These are phyloP conservation scores for Lactarius hatsudake DNA, from an alignment of 768 basidiomycete species.

Conservation along the genomic window DNA sequence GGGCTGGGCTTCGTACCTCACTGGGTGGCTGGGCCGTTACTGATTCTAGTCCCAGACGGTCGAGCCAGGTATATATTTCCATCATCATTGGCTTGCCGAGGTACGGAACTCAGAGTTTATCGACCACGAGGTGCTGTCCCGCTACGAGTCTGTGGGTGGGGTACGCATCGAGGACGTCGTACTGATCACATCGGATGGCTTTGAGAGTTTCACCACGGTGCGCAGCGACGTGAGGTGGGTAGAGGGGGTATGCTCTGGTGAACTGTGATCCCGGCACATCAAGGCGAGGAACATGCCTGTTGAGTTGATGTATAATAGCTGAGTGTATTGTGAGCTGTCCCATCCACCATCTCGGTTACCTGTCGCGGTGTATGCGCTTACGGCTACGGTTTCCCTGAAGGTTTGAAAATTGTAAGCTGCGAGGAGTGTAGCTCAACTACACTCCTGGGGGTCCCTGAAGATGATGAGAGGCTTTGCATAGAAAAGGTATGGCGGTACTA, in stretches of 20 bases:
- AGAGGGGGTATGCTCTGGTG: slow-evolving; percentile 78
- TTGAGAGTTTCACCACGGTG: slow-evolving; percentile 84
- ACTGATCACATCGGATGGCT: slow-evolving; percentile 67
- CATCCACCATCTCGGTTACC: neutral
- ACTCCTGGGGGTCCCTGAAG: neutral
- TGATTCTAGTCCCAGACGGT: slow-evolving; percentile 57
- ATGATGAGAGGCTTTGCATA: neutral
- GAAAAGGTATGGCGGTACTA: no score
- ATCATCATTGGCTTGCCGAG: slow-evolving; percentile 67
- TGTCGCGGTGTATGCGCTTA: neutral
- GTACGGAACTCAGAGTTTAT: slow-evolving; percentile 63
- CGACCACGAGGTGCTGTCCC: slow-evolving; percentile 61
- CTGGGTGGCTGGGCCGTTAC: neutral
- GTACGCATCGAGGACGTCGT: slow-evolving; percentile 94
- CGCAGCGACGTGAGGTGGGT: slow-evolving; percentile 80
- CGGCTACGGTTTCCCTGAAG: neutral
- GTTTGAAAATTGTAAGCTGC: neutral
- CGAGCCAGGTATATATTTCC: slow-evolving; percentile 89
- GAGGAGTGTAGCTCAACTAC: neutral
- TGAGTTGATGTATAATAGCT: neutral
- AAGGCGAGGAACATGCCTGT: neutral
- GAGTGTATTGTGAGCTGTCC: neutral
- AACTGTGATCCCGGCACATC: slow-evolving; percentile 30
- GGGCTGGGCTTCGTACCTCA: neutral
- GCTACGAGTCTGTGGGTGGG: slow-evolving; percentile 83